A percentile compares a stretch with the other conserved stretches of the same genome.
Conservation (phyloP, 2,329 filamentous ascomycete species). For the Aspergillus costaricaensis region DNA sequence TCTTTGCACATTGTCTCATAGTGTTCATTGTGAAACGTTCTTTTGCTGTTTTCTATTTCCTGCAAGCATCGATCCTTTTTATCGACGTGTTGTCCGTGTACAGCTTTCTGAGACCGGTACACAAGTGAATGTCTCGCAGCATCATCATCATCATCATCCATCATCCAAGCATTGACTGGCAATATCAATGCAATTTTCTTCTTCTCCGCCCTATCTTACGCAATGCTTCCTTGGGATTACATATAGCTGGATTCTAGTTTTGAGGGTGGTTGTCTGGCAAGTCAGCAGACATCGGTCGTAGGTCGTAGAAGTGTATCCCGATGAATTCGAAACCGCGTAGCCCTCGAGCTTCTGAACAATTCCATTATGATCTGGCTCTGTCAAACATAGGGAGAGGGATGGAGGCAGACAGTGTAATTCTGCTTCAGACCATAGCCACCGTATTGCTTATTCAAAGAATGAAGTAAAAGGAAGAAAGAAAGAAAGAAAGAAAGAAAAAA, state of each 20-base stretch:
- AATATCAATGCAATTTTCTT: conserved; percentile 12
- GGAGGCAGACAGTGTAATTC: too few relatives aligned
- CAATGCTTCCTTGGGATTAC: conserved; percentile 5
- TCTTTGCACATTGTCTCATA: conserved; percentile 30
- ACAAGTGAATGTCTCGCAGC: conserved; percentile 14
- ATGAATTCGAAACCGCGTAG: too few relatives aligned
- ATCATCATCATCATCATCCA: background rate
- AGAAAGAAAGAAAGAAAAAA: background rate
- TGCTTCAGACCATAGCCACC: too few relatives aligned
- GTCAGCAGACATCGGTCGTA: background rate
- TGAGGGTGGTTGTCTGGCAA: background rate
- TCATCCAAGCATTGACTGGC: conserved; percentile 12
- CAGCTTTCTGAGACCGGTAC: conserved; percentile 20
- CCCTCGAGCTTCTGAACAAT: too few relatives aligned
- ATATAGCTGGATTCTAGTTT: background rate
- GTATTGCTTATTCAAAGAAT: too few relatives aligned
- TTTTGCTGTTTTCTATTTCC: conserved; percentile 10
- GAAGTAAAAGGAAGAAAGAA: background rate
- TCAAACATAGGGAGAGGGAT: background rate
- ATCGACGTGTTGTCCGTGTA: conserved; percentile 10
- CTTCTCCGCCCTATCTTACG: background rate
- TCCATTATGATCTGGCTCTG: background rate
- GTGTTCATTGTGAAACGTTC: conserved; percentile 23
- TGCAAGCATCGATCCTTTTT: conserved; percentile 13
- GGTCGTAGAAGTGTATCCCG: too few relatives aligned